Percentiles rank a stretch among this genome's conserved stretches.
These are phyloP conservation scores for Boletus tylopilopsis DNA, from an alignment of 768 basidiomycete genomes.

Conservation along the genomic window DNA sequence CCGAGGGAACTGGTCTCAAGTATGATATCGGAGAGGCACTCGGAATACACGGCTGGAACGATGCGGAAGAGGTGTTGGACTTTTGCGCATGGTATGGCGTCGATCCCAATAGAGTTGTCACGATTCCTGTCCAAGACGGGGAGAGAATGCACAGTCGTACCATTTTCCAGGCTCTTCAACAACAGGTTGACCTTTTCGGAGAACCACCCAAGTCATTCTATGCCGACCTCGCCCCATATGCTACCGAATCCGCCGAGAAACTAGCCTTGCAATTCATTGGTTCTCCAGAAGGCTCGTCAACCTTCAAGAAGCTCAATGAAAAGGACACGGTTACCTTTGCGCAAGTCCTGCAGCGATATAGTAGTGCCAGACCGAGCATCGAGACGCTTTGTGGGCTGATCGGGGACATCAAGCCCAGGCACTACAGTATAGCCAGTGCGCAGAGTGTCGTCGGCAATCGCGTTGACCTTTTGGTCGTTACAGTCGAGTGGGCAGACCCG, in stretches of 20 bases:
- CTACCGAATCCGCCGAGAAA: constrained; percentile 64
- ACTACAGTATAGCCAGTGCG: constrained; percentile 96
- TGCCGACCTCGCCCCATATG: constrained; percentile 76
- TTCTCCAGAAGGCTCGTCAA: constrained; percentile 83
- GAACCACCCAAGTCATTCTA: constrained; percentile 96
- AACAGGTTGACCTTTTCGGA: constrained; percentile 95
- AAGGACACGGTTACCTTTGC: constrained; percentile 94
- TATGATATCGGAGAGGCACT: constrained; percentile 97
- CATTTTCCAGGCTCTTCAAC: constrained; percentile 92
- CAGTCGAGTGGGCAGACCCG: constrained; percentile 90
- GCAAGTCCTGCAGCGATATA: constrained; percentile 75
- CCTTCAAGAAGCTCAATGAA: constrained; percentile 94
- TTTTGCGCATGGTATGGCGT: constrained; percentile 94
- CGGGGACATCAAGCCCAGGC: constrained; percentile 94
- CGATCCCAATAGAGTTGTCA: constrained; percentile 73
- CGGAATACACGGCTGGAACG: constrained; percentile 98
- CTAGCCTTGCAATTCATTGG: constrained; percentile 89
- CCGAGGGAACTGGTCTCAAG: constrained; percentile 85
- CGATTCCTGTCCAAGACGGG: constrained; percentile 68
- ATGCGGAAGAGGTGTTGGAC: constrained; percentile 77
- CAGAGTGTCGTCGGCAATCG: constrained; percentile 94
- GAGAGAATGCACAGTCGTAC: constrained; percentile 85
- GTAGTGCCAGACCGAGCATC: constrained; percentile 75
- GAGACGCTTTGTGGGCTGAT: constrained; percentile 85
- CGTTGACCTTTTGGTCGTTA: constrained; percentile 93